Percentiles rank a stretch among this genome's conserved stretches.
These are phyloP conservation scores for Glaciozyma antarctica DNA, from an alignment of 768 basidiomycete genomes.

Conservation along the genomic window DNA sequence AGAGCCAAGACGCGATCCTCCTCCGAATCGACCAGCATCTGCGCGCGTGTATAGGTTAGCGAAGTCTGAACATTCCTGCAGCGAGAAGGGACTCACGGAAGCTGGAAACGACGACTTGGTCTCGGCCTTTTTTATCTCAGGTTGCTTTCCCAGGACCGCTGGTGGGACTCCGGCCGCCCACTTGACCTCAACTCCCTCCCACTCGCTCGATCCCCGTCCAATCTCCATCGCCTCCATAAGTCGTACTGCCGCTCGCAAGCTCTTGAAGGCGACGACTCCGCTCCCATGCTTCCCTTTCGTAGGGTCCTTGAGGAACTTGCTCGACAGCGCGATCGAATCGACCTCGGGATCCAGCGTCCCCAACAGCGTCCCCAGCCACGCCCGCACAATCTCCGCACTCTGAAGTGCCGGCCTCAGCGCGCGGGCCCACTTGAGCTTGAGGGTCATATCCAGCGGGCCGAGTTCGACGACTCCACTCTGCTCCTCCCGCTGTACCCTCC, in stretches of 20 bases:
- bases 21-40: conserved; percentile 14
- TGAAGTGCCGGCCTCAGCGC: conserved; percentile 8
- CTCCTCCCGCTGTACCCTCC: background rate
- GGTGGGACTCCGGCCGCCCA: conserved; percentile 30
- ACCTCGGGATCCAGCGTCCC: background rate
- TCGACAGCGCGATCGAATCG: background rate
- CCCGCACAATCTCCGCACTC: background rate
- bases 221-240: conserved; percentile 12
- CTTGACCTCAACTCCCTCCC: conserved; percentile 28
- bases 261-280: conserved; percentile 25
- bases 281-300: conserved; percentile 24
- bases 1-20: conserved; percentile 22
- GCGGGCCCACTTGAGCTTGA: conserved; percentile 31
- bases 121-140: background rate
- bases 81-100: conserved; percentile 7
- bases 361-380: background rate
- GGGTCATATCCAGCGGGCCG: conserved; percentile 33
- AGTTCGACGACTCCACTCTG: conserved; percentile 17
- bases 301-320: background rate
- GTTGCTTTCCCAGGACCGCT: background rate
- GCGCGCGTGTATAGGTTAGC: background rate
- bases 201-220: conserved; percentile 2
- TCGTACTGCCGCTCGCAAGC: conserved; percentile 19
- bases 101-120: background rate
- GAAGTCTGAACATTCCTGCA: too few relatives aligned